Conservation (phyloP, 495 filamentous ascomycete genomes). For the Chaetomidium leptoderma region DNA sequence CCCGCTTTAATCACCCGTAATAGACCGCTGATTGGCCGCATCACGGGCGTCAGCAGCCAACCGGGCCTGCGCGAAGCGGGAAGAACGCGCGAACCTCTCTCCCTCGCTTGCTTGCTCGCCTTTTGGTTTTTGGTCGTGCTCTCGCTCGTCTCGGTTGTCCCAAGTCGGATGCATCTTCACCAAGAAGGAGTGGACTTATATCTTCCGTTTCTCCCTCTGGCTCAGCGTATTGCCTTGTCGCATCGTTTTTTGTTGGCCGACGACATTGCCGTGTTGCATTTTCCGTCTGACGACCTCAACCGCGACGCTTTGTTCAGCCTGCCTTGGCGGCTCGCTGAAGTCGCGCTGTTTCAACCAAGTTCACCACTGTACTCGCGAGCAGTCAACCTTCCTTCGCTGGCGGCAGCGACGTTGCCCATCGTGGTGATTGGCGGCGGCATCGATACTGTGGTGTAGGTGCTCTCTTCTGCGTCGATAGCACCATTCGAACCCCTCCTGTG, state of each 20-base stretch:
- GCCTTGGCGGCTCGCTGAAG: neutral
- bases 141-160: neutral
- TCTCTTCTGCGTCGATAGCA: too few relatives aligned
- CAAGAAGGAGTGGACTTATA: neutral
- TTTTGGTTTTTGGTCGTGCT: neutral
- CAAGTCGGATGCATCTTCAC: neutral
- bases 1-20: neutral
- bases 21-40: conserved; percentile 11
- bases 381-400: neutral
- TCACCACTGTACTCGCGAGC: neutral
- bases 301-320: neutral
- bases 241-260: neutral
- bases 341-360: neutral
- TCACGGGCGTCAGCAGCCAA: conserved; percentile 9
- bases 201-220: neutral
- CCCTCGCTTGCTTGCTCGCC: conserved; percentile 8
- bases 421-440: neutral
- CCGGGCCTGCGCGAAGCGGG: conserved; percentile 12
- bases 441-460: conserved; percentile 8
- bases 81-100: conserved; percentile 21
- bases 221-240: neutral
- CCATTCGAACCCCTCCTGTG: neutral
- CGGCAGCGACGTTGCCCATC: neutral
- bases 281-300: neutral
- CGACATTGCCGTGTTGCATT: neutral